Conservation (phyloP, 2,329 filamentous ascomycete genomes). For the Pseudogymnoascus sp. region DNA sequence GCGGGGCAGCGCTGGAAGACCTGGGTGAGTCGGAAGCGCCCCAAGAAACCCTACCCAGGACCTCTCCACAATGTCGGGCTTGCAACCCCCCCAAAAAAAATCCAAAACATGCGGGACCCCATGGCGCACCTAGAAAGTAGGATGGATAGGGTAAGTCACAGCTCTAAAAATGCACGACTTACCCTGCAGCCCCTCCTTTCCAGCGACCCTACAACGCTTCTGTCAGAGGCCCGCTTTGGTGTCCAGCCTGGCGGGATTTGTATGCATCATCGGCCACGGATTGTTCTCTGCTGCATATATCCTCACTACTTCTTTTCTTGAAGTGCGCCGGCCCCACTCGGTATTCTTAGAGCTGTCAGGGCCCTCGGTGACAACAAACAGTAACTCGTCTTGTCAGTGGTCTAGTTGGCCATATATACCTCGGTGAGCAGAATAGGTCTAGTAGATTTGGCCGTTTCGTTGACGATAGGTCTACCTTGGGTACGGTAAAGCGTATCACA, state of each 20-base stretch:
- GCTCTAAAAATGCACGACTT: too few species aligned
- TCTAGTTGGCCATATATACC: neutral
- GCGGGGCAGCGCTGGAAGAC: neutral
- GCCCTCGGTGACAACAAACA: neutral
- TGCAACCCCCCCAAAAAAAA: too few species aligned
- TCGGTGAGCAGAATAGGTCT: neutral
- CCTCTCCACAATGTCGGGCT: neutral
- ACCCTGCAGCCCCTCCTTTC: too few species aligned
- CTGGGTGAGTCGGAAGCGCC: constrained; percentile 8
- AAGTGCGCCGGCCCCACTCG: neutral
- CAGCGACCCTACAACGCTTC: neutral
- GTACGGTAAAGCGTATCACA: neutral
- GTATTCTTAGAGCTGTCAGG: neutral
- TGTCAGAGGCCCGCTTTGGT: neutral
- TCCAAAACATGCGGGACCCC: neutral
- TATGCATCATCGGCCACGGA: neutral
- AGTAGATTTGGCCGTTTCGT: neutral
- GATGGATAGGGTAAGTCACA: too few species aligned
- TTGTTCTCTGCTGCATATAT: neutral
- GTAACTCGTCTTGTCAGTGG: neutral
- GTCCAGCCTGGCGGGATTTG: neutral
- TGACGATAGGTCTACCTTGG: neutral
- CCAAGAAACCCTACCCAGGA: neutral
- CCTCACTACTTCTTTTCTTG: neutral
- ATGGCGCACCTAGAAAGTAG: too few species aligned